These are phyloP conservation scores for Serpula lacrymans DNA, from an alignment of 768 basidiomycete genomes.

Conservation along the genomic window DNA sequence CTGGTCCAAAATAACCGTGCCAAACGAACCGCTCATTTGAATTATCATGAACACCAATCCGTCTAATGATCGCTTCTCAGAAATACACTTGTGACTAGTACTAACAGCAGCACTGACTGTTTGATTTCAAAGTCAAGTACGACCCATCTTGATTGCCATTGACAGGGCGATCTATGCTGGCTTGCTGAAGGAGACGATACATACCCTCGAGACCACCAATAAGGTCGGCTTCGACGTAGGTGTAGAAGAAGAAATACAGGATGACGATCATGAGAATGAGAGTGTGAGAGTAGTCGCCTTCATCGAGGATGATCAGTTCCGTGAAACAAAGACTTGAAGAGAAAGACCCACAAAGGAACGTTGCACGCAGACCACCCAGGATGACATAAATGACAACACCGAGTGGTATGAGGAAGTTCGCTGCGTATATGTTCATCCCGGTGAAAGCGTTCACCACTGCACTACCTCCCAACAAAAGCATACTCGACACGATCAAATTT, in stretches of 20 bases:
- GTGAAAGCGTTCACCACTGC: conserved; percentile 37
- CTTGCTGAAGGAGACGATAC: conserved; percentile 29
- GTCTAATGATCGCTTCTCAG: conserved; percentile 28
- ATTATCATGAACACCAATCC: conserved; percentile 37
- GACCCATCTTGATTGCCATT: conserved; percentile 33
- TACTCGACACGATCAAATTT: conserved; percentile 31
- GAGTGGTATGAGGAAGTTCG: conserved; percentile 37
- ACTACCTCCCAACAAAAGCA: conserved; percentile 36
- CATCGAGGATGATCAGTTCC: conserved; percentile 1
- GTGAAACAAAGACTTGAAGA: conserved; percentile 1
- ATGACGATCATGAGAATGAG: conserved; percentile 34
- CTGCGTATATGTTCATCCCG: conserved; percentile 38
- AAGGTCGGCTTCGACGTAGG: conserved; percentile 25
- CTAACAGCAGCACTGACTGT: conserved; percentile 14
- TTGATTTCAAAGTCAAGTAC: conserved; percentile 34
- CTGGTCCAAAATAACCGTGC: not conserved
- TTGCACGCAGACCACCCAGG: conserved; percentile 30
- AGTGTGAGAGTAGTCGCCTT: conserved; percentile 31
- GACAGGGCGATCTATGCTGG: conserved; percentile 26
- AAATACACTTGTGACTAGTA: conserved; percentile 18
- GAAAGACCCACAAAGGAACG: conserved; percentile 25
- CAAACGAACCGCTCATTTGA: conserved; percentile 39
- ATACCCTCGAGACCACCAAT: conserved; percentile 38
- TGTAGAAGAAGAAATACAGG: conserved; percentile 31
- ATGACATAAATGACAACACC: conserved; percentile 38